Evolutionary conservation across 106 monocot genomes (phyloP).

Genomic region (Agapanthus africanus): DNA sequence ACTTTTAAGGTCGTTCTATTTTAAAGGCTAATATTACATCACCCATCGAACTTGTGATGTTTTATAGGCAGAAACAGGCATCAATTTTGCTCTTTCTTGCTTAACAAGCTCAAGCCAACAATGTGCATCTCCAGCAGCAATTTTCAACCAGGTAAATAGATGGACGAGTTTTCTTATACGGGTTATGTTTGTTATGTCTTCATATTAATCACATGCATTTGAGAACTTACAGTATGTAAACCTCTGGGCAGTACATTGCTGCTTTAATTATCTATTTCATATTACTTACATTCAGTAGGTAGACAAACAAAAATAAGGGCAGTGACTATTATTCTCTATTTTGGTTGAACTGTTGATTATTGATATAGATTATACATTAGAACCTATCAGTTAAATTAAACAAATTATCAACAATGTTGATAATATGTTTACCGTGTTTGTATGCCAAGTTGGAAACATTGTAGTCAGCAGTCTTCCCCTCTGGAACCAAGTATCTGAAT

Average conservation of each 20-base stretch:
- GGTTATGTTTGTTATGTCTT: neutral
- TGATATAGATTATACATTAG: neutral
- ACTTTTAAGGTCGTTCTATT: neutral
- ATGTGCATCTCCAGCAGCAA: constrained; percentile 21
- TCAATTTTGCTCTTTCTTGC: constrained; percentile 48
- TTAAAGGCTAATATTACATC: neutral
- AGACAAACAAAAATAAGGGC: neutral
- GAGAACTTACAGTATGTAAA: neutral
- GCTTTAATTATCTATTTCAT: neutral
- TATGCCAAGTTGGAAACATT: too few relatives aligned
- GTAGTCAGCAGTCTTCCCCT: too few relatives aligned
- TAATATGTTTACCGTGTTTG: neutral
- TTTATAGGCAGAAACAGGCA: constrained; percentile 44
- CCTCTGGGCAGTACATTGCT: neutral
- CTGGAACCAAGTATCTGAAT: too few relatives aligned
- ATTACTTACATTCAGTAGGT: neutral
- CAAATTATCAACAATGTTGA: neutral
- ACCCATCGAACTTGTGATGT: neutral
- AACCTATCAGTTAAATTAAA: neutral
- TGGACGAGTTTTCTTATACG: neutral
- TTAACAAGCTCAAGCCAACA: constrained; percentile 27
- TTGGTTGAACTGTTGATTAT: neutral
- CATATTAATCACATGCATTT: neutral
- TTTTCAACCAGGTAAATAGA: constrained; percentile 50
- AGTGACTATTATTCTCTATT: neutral